Percentiles rank a stretch among this genome's conserved stretches.
Conservation (phyloP, 2,329 filamentous ascomycete species). For the Trichoderma sp. region DNA sequence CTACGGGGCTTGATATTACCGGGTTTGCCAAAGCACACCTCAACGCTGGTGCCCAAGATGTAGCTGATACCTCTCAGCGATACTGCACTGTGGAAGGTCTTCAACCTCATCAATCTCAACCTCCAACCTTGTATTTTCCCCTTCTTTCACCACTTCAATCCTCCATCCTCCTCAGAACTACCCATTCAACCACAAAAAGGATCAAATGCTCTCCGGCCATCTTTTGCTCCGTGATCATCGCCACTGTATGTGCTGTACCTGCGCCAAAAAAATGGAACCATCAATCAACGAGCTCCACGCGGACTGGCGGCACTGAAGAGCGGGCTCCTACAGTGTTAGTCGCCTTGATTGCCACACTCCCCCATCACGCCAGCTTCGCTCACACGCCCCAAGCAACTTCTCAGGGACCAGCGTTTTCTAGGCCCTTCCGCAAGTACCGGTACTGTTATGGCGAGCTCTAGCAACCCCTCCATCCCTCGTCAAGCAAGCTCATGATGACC, state of each 20-base stretch:
- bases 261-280: constrained; percentile 6
- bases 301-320: constrained; percentile 6
- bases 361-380: background rate
- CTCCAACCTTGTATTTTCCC: background rate
- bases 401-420: background rate
- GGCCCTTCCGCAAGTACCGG: constrained; percentile 9
- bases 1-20: background rate
- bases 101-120: background rate
- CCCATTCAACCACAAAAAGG: background rate
- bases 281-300: constrained; percentile 10
- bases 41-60: background rate
- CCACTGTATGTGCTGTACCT: constrained; percentile 1
- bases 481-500: constrained; percentile 10
- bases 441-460: background rate
- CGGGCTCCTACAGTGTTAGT: background rate
- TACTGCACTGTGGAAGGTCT: background rate
- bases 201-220: background rate
- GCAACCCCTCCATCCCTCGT: constrained; percentile 5
- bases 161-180: background rate
- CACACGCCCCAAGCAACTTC: constrained; percentile 14
- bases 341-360: constrained; percentile 5
- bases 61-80: background rate
- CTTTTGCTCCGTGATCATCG: constrained; percentile 1
- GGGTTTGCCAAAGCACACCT: background rate
- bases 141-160: background rate